phyloP scores from a whole-genome alignment of 2,329 filamentous ascomycete genomes.

The Alternaria brassicae region DNA sequence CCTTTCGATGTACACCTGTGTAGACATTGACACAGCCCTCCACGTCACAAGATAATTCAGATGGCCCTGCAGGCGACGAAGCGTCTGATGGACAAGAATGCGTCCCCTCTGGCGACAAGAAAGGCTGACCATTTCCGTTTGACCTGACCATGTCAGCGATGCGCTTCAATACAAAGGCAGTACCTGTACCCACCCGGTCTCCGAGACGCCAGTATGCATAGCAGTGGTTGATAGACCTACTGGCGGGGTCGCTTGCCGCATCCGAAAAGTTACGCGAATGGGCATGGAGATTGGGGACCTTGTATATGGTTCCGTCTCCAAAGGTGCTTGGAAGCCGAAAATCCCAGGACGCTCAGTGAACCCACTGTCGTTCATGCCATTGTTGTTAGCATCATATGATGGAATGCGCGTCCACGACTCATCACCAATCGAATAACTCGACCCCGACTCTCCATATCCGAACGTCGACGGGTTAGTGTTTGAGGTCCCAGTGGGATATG shows the following conservation, averaged over 20 bases:
- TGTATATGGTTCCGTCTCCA: background rate
- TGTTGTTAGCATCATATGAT: background rate
- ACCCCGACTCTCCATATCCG: background rate
- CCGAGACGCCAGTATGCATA: background rate
- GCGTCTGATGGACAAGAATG: background rate
- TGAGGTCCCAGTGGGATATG: background rate
- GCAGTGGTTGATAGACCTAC: background rate
- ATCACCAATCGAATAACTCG: background rate
- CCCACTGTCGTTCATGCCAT: background rate
- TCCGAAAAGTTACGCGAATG: background rate
- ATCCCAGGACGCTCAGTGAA: background rate
- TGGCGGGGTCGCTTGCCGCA: background rate
- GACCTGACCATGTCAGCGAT: background rate
- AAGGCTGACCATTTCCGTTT: too few species aligned
- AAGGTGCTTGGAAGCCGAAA: background rate
- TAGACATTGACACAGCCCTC: background rate
- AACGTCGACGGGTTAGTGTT: background rate
- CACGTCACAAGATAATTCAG: background rate
- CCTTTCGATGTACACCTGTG: background rate
- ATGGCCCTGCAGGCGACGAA: background rate
- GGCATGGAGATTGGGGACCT: too few species aligned
- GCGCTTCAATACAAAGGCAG: background rate
- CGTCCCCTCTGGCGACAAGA: background rate
- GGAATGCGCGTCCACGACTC: background rate
- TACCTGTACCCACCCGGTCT: background rate